Percentiles rank a stretch among this genome's conserved stretches.
Evolutionary conservation across 148 eudicot species (phyloP).

Genomic region (Chenopodium suecicum): DNA sequence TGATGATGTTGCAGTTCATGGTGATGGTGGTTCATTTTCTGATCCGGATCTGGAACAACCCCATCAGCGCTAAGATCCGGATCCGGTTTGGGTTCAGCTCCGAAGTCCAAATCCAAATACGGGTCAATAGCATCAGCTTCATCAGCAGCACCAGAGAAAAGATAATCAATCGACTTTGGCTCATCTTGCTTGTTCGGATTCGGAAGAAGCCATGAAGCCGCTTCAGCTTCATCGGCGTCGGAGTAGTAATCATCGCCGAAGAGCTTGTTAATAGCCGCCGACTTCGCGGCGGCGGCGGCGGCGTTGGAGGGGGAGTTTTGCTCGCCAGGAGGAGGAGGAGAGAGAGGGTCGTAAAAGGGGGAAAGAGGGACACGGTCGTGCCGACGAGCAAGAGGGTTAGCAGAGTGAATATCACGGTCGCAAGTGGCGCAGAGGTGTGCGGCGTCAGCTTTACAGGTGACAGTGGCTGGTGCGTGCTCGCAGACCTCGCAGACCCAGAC

Average conservation of each 20-base stretch:
- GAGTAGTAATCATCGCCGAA: conserved; percentile 37
- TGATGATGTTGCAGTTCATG: conserved; percentile 1
- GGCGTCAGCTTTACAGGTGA: conserved; percentile 70
- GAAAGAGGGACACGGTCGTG: conserved; percentile 54
- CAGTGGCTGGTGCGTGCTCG: conserved; percentile 55
- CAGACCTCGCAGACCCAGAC: conserved; percentile 65
- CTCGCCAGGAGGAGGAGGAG: neutral
- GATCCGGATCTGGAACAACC: conserved; percentile 71
- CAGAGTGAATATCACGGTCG: conserved; percentile 67
- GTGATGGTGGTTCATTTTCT: conserved; percentile 26
- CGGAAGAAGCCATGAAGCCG: conserved; percentile 40
- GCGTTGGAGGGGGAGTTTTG: neutral
- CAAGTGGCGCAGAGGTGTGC: conserved; percentile 57
- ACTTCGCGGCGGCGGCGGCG: conserved; percentile 18
- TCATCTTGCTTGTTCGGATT: conserved; percentile 39
- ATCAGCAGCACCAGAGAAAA: conserved; percentile 29
- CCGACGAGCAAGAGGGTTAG: conserved; percentile 58
- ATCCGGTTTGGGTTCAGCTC: conserved; percentile 30
- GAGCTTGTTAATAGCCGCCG: conserved; percentile 29
- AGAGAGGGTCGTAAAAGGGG: conserved; percentile 41
- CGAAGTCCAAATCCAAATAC: conserved; percentile 54
- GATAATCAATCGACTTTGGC: conserved; percentile 48
- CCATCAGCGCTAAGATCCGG: conserved; percentile 40
- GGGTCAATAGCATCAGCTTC: conserved; percentile 49
- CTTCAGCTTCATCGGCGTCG: conserved; percentile 39